Evolutionary conservation across 2,329 filamentous ascomycete species (phyloP).

Genomic region (Claviceps quebecensis): DNA sequence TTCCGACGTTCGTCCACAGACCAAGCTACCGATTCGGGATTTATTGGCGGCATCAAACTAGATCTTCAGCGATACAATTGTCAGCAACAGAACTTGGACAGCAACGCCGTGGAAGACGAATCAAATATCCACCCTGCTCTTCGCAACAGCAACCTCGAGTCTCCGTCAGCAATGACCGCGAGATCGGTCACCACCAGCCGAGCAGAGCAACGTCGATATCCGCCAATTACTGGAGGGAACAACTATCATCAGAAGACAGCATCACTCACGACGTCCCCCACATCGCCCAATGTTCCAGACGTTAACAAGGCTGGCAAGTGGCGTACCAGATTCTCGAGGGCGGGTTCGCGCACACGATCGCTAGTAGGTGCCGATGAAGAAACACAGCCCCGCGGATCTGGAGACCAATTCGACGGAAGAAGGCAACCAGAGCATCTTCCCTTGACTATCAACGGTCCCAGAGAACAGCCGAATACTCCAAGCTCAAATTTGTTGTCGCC

Average conservation of each 20-base stretch:
- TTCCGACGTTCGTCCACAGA: slow-evolving; percentile 20
- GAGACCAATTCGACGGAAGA: not conserved
- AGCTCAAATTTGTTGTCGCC: not conserved
- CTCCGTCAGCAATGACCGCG: slow-evolving; percentile 10
- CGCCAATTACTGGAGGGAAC: slow-evolving; percentile 23
- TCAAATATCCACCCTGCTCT: slow-evolving; percentile 21
- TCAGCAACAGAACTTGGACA: slow-evolving; percentile 15
- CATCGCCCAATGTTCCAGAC: slow-evolving; percentile 16
- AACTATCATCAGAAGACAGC: slow-evolving; percentile 13
- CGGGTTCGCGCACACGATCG: slow-evolving; percentile 1
- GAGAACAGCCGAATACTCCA: not conserved
- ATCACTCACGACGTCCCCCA: slow-evolving; percentile 14
- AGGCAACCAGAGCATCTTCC: not conserved
- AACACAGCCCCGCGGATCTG: not conserved
- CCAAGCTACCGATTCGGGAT: slow-evolving; percentile 18
- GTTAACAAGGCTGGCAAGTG: slow-evolving; percentile 20
- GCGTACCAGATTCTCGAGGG: slow-evolving; percentile 14
- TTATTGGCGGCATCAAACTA: slow-evolving; percentile 28
- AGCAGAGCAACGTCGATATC: slow-evolving; percentile 19
- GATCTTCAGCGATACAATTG: slow-evolving; percentile 24
- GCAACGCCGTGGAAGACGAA: slow-evolving; percentile 13
- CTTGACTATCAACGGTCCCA: not conserved
- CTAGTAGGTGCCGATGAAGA: not conserved
- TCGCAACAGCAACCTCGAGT: slow-evolving; percentile 13
- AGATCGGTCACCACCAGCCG: slow-evolving; percentile 6